These are phyloP conservation scores for Cryptococcus neoformans DNA, from an alignment of 1,284 basidiomycete species.

Conservation along the genomic window DNA sequence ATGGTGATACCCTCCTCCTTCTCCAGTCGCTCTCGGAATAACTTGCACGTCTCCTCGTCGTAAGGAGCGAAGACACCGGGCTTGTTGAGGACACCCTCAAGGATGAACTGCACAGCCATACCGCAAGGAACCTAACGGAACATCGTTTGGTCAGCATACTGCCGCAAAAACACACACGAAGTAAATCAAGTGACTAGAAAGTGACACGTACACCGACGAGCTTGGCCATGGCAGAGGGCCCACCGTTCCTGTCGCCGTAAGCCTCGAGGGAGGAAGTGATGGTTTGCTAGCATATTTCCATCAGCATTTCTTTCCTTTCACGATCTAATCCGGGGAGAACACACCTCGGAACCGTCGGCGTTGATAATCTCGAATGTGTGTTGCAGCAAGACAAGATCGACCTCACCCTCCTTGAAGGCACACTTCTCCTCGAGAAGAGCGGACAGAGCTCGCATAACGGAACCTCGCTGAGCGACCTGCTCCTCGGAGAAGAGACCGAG, in stretches of 20 bases:
- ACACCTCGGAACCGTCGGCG: constrained; percentile 70
- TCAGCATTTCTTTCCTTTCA: neutral
- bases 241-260: constrained; percentile 74
- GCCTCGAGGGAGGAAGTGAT: constrained; percentile 89
- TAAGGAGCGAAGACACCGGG: constrained; percentile 88
- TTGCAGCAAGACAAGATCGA: constrained; percentile 95
- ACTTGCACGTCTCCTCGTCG: constrained; percentile 72
- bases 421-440: constrained; percentile 86
- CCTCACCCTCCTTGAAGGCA: constrained; percentile 85
- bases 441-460: constrained; percentile 92
- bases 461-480: constrained; percentile 65
- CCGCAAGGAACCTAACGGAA: constrained; percentile 71
- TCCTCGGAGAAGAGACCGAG: constrained; percentile 81
- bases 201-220: constrained; percentile 61
- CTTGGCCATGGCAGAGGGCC: constrained; percentile 90
- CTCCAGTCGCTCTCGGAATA: constrained; percentile 73
- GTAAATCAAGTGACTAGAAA: neutral
- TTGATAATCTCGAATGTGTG: constrained; percentile 93
- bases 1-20: constrained; percentile 73
- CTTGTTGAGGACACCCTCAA: constrained; percentile 65
- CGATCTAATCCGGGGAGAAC: constrained; percentile 21
- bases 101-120: constrained; percentile 80
- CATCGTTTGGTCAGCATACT: too few species aligned
- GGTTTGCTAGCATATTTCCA: constrained; percentile 60
- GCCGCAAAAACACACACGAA: neutral